Evolutionary conservation across 139 green algal species (phyloP).

Genomic region (Zygnema circumcarinatum): DNA sequence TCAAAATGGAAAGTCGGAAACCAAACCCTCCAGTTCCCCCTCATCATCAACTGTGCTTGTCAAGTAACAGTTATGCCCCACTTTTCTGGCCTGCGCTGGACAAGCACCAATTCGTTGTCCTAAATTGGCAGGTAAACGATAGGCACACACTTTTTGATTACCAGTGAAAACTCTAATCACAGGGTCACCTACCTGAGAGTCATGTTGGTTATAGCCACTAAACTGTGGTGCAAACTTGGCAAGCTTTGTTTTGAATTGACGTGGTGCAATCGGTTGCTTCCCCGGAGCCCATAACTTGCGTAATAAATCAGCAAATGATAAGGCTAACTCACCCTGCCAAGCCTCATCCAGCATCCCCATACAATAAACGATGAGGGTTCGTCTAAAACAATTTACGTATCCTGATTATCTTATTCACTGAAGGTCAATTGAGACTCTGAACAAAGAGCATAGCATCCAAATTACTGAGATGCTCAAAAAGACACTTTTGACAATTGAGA

Average conservation of each 20-base stretch:
- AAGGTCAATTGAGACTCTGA: not conserved
- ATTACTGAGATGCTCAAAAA: no score
- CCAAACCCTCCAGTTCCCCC: no score
- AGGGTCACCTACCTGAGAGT: slow-evolving; percentile 78
- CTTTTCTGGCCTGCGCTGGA: no score
- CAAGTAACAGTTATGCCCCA: no score
- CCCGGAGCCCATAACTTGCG: slow-evolving; percentile 82
- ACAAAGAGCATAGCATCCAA: not conserved
- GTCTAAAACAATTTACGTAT: not conserved
- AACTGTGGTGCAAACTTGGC: slow-evolving; percentile 91
- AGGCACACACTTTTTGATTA: no score
- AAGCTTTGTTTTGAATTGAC: slow-evolving; percentile 84
- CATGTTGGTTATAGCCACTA: slow-evolving; percentile 91
- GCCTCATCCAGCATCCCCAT: not conserved
- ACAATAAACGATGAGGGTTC: not conserved
- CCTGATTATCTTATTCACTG: not conserved
- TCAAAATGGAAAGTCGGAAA: no score
- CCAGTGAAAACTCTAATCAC: no score
- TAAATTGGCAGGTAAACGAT: no score
- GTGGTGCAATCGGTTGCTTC: slow-evolving; percentile 65
- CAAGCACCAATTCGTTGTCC: no score
- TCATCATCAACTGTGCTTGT: no score
- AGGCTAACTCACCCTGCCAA: slow-evolving; percentile 84
- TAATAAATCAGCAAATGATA: slow-evolving; percentile 85
- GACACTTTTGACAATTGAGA: no score